Percentiles rank a stretch among this genome's conserved stretches.
Conservation (phyloP, 2,329 filamentous ascomycete species). For the Aspergillus aculeatinus region DNA sequence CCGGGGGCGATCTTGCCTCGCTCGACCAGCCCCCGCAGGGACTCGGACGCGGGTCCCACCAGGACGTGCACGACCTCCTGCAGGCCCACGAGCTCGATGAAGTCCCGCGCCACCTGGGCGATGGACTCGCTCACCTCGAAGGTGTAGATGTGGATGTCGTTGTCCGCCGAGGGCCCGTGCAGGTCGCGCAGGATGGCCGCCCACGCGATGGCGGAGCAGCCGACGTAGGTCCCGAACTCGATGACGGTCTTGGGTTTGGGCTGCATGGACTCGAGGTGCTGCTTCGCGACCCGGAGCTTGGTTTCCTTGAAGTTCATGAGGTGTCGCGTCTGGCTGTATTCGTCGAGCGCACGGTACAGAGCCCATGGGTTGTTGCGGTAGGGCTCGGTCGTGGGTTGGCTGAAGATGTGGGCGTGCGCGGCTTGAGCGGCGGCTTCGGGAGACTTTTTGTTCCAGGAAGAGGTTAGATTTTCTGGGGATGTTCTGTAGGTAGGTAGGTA, state of each 20-base stretch:
- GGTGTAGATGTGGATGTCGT: constrained; percentile 30
- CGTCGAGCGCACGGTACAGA: constrained; percentile 32
- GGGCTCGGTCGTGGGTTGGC: constrained; percentile 12
- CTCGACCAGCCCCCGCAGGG: constrained; percentile 26
- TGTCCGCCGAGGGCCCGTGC: constrained; percentile 18
- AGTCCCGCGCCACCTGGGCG: constrained; percentile 31
- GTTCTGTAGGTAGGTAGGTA: background rate
- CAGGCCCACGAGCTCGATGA: constrained; percentile 37
- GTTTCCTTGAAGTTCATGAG: constrained; percentile 35
- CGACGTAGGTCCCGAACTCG: constrained; percentile 40
- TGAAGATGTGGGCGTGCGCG: constrained; percentile 23
- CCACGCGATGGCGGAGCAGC: constrained; percentile 38
- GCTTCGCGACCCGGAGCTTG: constrained; percentile 28
- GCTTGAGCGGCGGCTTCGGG: constrained; percentile 11
- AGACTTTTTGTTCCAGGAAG: background rate
- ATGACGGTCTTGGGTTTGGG: constrained; percentile 33
- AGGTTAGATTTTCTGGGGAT: background rate
- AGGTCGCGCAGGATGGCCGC: constrained; percentile 27
- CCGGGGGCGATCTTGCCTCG: constrained; percentile 26
- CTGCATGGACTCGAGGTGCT: constrained; percentile 22
- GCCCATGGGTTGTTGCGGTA: constrained; percentile 29
- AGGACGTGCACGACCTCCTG: constrained; percentile 34
- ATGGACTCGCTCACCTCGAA: constrained; percentile 37
- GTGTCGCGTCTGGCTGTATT: constrained; percentile 28
- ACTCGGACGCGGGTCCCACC: constrained; percentile 33